Percentiles rank a stretch among this genome's conserved stretches.
These are phyloP conservation scores for Penicillium chermesinum DNA, from an alignment of 495 filamentous ascomycete species.

Conservation along the genomic window DNA sequence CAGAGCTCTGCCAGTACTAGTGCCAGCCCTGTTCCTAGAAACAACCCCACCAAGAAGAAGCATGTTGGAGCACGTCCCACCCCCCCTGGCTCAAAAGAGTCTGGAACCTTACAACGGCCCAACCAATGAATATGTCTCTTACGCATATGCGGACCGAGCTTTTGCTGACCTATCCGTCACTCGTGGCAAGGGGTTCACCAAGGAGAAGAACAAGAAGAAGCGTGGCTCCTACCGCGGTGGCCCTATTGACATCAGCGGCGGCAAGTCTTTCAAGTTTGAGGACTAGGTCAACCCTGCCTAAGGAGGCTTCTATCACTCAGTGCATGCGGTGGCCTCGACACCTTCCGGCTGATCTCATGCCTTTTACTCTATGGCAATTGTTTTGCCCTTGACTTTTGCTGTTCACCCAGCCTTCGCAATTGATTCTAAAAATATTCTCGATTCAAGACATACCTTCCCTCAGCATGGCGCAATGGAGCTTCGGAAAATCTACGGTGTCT, in stretches of 20 bases:
- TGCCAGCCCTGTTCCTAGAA: conserved; percentile 41
- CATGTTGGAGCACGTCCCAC: conserved; percentile 42
- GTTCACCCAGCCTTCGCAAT: not conserved
- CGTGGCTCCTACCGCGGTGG: conserved; percentile 83
- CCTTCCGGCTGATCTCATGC: not conserved
- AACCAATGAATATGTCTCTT: conserved; percentile 68
- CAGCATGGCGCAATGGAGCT: conserved; percentile 31
- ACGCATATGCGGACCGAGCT: conserved; percentile 85
- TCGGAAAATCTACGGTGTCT: conserved; percentile 11
- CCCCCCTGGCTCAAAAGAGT: conserved; percentile 45
- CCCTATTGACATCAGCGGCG: conserved; percentile 63
- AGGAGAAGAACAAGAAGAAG: conserved; percentile 98
- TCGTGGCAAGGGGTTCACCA: conserved; percentile 95
- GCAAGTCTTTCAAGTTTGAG: conserved; percentile 81
- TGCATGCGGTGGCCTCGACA: not conserved
- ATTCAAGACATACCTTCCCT: conserved; percentile 7
- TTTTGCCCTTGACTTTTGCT: not conserved
- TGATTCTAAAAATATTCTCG: not conserved
- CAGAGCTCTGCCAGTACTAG: conserved; percentile 33
- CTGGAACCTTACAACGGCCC: conserved; percentile 40
- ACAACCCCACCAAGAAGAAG: conserved; percentile 48
- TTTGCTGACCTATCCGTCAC: conserved; percentile 83
- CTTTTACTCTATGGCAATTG: not conserved
- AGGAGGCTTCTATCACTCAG: not conserved
- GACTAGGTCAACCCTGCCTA: conserved; percentile 45